Conservation (phyloP, 2,329 filamentous ascomycete species). For the Paradendryphiella salina region DNA sequence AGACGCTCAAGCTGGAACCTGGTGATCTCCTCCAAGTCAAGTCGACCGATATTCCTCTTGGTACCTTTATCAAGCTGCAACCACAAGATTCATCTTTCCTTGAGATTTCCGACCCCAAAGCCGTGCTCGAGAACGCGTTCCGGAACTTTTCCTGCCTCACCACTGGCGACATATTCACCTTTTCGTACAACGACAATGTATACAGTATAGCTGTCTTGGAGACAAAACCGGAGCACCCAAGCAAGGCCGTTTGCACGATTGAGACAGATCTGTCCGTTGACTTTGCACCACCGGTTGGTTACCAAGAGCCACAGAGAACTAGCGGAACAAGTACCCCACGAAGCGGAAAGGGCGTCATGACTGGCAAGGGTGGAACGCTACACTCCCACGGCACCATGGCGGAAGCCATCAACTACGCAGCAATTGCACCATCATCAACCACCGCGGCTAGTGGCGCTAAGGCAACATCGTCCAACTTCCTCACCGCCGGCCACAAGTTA, state of each 20-base stretch:
- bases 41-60: slow-evolving; percentile 87
- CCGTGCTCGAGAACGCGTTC: slow-evolving; percentile 94
- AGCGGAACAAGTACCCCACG: slow-evolving; percentile 88
- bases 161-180: slow-evolving; percentile 92
- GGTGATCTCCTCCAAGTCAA: slow-evolving; percentile 95
- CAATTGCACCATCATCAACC: slow-evolving; percentile 78
- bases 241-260: slow-evolving; percentile 84
- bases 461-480: slow-evolving; percentile 74
- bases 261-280: slow-evolving; percentile 97
- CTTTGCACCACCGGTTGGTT: slow-evolving; percentile 91
- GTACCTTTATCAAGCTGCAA: slow-evolving; percentile 93
- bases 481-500: slow-evolving; percentile 79
- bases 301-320: slow-evolving; percentile 77
- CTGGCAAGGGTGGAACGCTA: slow-evolving; percentile 69
- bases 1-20: slow-evolving; percentile 83
- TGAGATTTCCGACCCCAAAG: slow-evolving; percentile 95
- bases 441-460: slow-evolving; percentile 65
- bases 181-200: slow-evolving; percentile 91
- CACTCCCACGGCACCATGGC: slow-evolving; percentile 93
- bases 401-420: slow-evolving; percentile 92
- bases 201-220: slow-evolving; percentile 94
- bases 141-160: slow-evolving; percentile 93
- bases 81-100: slow-evolving; percentile 92
- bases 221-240: slow-evolving; percentile 83
- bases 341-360: slow-evolving; percentile 65